Evolutionary conservation across 78 protist genomes (phyloP).

Genomic region (Monosiga brevicollis): DNA sequence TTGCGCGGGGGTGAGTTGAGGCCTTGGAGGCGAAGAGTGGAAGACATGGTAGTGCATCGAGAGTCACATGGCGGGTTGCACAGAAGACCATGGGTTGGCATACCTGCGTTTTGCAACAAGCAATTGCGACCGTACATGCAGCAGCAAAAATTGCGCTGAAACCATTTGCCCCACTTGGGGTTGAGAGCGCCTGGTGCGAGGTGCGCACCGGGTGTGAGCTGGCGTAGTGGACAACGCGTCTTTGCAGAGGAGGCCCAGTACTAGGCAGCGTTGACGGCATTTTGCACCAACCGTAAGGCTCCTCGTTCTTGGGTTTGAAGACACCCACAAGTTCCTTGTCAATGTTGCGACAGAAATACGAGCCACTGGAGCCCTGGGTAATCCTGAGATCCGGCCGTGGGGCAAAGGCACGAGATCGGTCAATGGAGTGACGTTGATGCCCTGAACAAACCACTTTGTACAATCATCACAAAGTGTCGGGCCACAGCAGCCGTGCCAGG

Average conservation of each 20-base stretch:
- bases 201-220: background rate
- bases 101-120: constrained; percentile 19
- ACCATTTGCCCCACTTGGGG: constrained; percentile 51
- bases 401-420: no score
- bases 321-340: constrained; percentile 1
- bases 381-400: no score
- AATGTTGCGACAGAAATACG: no score
- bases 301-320: constrained; percentile 53
- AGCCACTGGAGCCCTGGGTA: no score
- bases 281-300: constrained; percentile 39
- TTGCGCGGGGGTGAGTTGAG: background rate
- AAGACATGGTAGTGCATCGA: background rate
- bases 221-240: background rate
- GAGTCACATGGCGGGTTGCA: background rate
- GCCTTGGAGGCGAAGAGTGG: background rate
- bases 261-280: no score
- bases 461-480: no score
- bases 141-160: constrained; percentile 12
- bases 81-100: background rate
- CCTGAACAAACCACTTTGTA: no score
- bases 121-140: constrained; percentile 37
- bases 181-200: no score
- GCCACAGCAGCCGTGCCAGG: no score
- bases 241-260: background rate
- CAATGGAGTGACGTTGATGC: no score